Evolutionary conservation across 805 yeast species (phyloP).

Genomic region (Isabelozyma pseudorhagii): DNA sequence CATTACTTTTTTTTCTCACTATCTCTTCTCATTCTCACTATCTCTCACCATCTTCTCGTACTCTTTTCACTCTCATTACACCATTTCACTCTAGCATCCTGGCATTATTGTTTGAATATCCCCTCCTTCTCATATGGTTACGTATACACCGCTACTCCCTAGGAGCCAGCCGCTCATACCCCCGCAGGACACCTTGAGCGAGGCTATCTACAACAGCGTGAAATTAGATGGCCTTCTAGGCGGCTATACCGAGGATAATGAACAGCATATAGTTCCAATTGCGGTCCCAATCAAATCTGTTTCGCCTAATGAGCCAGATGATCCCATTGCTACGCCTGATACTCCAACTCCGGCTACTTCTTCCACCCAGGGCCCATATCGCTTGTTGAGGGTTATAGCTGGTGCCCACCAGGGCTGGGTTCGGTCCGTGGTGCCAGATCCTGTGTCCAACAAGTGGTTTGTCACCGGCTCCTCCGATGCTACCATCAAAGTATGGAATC

Average conservation of each 20-base stretch:
- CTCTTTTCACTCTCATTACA: neutral
- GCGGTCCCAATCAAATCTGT: too few relatives aligned
- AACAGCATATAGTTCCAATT: too few relatives aligned
- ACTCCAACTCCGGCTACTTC: neutral
- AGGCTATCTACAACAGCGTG: conserved; percentile 25
- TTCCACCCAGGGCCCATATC: conserved; percentile 43
- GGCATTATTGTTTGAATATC: neutral
- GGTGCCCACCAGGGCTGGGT: conserved; percentile 94
- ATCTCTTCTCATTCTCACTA: neutral
- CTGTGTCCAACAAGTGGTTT: conserved; percentile 79
- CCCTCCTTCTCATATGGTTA: neutral
- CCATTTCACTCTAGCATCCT: neutral
- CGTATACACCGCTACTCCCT: conserved; percentile 1
- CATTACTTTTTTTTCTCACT: neutral
- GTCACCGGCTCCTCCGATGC: conserved; percentile 89
- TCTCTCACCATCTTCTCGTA: neutral
- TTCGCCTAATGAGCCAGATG: too few relatives aligned
- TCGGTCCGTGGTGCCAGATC: conserved; percentile 76
- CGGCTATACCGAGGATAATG: neutral
- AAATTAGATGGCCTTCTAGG: conserved; percentile 16
- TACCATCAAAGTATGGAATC: conserved; percentile 88
- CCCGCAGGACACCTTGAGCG: conserved; percentile 28
- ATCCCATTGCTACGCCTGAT: too few relatives aligned
- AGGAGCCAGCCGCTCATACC: conserved; percentile 13
- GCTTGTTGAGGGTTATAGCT: conserved; percentile 64